phyloP scores from a whole-genome alignment of 495 filamentous ascomycete genomes.

The Penicillium simplicissimum region DNA sequence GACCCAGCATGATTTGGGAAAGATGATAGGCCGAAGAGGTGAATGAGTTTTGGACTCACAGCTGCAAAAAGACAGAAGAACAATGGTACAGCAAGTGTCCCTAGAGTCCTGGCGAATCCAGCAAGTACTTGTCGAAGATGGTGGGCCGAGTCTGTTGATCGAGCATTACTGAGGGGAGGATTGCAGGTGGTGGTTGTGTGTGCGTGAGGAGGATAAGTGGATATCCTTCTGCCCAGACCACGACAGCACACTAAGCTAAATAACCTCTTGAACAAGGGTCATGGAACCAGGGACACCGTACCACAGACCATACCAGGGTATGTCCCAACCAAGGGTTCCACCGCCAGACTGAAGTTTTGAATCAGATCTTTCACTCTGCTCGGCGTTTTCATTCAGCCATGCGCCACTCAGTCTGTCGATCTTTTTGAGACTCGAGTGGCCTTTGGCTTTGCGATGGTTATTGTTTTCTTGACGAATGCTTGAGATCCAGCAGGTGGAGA shows the following conservation, averaged over 20 bases:
- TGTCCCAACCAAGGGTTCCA: not conserved
- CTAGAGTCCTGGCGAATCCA: not conserved
- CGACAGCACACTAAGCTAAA: not conserved
- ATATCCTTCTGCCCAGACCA: conserved; percentile 2
- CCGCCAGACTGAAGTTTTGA: not conserved
- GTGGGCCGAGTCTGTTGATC: not conserved
- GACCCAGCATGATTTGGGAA: not conserved
- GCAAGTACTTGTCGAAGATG: not conserved
- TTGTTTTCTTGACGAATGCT: not conserved
- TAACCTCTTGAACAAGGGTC: not conserved
- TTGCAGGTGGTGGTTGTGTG: not conserved
- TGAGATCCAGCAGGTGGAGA: not conserved
- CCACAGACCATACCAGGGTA: not conserved
- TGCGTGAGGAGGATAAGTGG: conserved; percentile 2
- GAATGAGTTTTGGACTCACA: not conserved
- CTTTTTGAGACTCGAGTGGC: not conserved
- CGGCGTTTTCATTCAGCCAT: not conserved
- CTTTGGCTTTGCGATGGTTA: not conserved
- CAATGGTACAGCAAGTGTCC: not conserved
- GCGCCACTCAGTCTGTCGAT: conserved; percentile 2
- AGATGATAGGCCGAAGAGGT: not conserved
- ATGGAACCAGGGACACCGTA: not conserved
- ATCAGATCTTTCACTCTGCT: conserved; percentile 1
- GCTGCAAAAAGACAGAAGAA: not conserved
- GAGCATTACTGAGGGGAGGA: not conserved